Base-by-base conservation (phyloP, 1,284 basidiomycete species). In the Sanghuangporus baumii region DNA sequence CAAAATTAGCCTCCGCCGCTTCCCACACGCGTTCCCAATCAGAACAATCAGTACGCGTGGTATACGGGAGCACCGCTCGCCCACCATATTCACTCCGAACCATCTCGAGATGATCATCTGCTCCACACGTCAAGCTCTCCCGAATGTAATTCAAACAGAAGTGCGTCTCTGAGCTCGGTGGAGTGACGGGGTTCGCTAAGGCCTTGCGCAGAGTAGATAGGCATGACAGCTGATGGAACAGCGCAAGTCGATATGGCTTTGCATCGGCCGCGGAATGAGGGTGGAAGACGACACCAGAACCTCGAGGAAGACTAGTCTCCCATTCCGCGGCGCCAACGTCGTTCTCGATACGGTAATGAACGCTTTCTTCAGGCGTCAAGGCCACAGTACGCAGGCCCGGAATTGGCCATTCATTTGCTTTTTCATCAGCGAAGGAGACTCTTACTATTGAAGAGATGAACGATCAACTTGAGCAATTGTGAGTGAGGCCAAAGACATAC, bases 181-280 rank as follows among this genome's bases (percentile, higher is more conserved):
- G 60, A 18, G 40, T 55, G 23, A 23, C 20, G n/a, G 52, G 36
- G 40, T 61, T 40, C 26, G 34, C 40, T 43, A 61, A 14, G 2
- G 23, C 52, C n/a, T 47, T 16, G 9, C 60, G 60, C 20, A 61
- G 23, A n/a, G 40, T 46, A n/a, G 26, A 38, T 20, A 61, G 34
- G 43, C 62, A 64, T 2, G 60, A 46, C 16, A 60, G 62, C 31
- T 60, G 59, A 40, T 64, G 62, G 46, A 64, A 64, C 40, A 64
- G 34, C 9, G 62, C 40, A 20, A 61, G 37, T 26, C 60, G 52
- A 52, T 46, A 46, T 56, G 36, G 26, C 7, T 11, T 37, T 8
- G 20, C 55, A 37, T 37, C 18, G 34, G 3, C 4, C 6, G 47
- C 14, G 12, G 37, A 38, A 12, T 31, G 40, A 6, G 18, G 6